phyloP scores from a whole-genome alignment of 2,329 filamentous ascomycete genomes.

The Phoma herbarum region DNA sequence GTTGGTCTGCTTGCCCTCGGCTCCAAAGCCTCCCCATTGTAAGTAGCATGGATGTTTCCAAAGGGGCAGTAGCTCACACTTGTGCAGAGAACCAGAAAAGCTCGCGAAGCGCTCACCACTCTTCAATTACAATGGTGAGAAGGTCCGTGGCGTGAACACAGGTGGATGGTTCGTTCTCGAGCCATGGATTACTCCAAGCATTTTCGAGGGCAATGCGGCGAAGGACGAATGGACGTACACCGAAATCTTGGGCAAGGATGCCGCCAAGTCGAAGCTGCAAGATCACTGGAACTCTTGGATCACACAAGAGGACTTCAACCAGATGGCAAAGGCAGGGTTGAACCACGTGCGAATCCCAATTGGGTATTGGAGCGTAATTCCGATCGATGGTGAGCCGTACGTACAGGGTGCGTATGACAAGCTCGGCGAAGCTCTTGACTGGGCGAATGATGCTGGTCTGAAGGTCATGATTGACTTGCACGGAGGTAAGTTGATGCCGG shows the following conservation, averaged over 20 bases:
- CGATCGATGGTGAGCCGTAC: constrained; percentile 64
- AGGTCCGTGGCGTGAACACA: constrained; percentile 71
- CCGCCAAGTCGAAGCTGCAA: constrained; percentile 58
- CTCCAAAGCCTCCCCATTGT: constrained; percentile 46
- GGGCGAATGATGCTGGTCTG: constrained; percentile 66
- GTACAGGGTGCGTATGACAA: constrained; percentile 68
- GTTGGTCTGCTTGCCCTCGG: constrained; percentile 44
- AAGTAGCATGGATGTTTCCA: constrained; percentile 5
- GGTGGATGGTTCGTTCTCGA: constrained; percentile 72
- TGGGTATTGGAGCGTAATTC: constrained; percentile 70
- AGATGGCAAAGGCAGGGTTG: constrained; percentile 65
- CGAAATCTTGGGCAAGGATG: constrained; percentile 59
- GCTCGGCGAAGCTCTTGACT: constrained; percentile 65
- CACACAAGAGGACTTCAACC: constrained; percentile 63
- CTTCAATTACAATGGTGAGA: constrained; percentile 63
- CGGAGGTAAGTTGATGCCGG: constrained; percentile 60
- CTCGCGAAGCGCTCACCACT: constrained; percentile 46
- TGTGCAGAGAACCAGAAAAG: constrained; percentile 26
- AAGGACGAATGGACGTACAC: constrained; percentile 67
- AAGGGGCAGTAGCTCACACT: neutral
- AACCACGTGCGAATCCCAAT: constrained; percentile 73
- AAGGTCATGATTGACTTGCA: constrained; percentile 75
- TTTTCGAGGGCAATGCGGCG: constrained; percentile 64
- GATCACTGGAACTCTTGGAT: constrained; percentile 69
- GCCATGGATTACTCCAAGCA: constrained; percentile 70